A percentile compares a stretch with the other conserved stretches of the same genome.
phyloP scores from a whole-genome alignment of 2,329 filamentous ascomycete genomes.

The Chrysosporium queenslandicum region DNA sequence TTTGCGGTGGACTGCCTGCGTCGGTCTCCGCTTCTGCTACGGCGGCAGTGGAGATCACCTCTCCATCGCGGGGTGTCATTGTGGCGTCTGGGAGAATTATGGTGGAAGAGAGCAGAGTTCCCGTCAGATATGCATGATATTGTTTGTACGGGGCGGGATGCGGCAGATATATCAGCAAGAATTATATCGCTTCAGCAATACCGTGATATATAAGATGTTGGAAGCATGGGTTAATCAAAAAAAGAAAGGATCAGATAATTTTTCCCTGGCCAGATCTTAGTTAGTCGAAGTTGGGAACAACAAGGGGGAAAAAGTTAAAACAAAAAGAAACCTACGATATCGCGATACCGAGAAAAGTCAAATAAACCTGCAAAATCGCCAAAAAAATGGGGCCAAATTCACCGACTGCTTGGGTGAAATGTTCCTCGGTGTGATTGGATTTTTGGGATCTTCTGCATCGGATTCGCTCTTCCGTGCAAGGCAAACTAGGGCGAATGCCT shows the following conservation, averaged over 20 bases:
- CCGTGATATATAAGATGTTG: no score
- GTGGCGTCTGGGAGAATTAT: background rate
- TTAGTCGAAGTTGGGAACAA: background rate
- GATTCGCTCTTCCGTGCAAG: background rate
- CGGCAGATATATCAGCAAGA: no score
- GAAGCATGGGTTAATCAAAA: no score
- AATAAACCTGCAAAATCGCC: no score
- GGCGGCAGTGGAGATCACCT: slow-evolving; percentile 1
- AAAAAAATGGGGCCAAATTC: no score
- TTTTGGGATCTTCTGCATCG: background rate
- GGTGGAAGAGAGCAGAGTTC: background rate
- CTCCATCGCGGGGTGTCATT: slow-evolving; percentile 2
- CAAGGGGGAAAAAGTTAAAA: background rate
- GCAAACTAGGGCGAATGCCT: no score
- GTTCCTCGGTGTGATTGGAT: background rate
- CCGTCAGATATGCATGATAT: background rate
- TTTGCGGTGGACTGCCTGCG: background rate
- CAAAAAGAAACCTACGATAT: background rate
- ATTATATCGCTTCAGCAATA: no score
- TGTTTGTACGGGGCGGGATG: no score
- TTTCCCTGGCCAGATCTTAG: background rate
- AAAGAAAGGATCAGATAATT: no score
- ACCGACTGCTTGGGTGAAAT: background rate
- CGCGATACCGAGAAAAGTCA: no score
- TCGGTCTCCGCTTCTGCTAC: slow-evolving; percentile 4